These are phyloP conservation scores for Dendrocalamus sinicus DNA, from an alignment of 176 grass and related monocot species.

Conservation along the genomic window DNA sequence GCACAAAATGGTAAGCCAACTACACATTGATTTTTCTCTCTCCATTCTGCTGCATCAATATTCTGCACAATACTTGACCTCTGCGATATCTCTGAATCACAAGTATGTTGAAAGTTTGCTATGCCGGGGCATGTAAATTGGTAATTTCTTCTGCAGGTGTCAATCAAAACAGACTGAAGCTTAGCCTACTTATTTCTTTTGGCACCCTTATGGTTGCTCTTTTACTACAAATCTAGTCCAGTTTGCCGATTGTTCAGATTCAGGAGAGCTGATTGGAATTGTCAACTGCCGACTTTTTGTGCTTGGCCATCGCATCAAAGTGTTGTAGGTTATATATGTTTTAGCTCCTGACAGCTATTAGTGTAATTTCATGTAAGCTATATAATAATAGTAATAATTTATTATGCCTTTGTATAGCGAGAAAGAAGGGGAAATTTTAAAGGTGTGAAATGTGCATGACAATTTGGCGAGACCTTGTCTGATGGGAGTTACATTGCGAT, in stretches of 20 bases:
- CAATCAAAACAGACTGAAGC: conserved; percentile 49
- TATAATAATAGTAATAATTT: conserved; percentile 47
- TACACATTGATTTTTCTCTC: not conserved
- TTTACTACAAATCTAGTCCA: conserved; percentile 51
- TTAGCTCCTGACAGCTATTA: conserved; percentile 40
- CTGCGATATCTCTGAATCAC: not conserved
- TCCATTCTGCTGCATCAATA: not conserved
- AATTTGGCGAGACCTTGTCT: not conserved
- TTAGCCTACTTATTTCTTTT: conserved; percentile 43
- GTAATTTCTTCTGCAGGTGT: conserved; percentile 48
- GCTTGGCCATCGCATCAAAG: conserved; percentile 25
- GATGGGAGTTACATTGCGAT: conserved; percentile 17
- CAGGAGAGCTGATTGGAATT: conserved; percentile 43
- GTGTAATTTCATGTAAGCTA: conserved; percentile 56
- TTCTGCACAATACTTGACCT: conserved; percentile 2
- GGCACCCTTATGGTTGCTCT: conserved; percentile 38
- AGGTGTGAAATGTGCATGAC: conserved; percentile 15
- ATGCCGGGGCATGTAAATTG: not conserved
- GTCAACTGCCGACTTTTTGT: conserved; percentile 33
- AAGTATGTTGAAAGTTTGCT: not conserved
- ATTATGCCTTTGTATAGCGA: conserved; percentile 60
- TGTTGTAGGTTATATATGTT: conserved; percentile 50
- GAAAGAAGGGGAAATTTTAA: conserved; percentile 18
- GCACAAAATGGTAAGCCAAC: conserved; percentile 63
- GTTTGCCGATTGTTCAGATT: conserved; percentile 40